Conservation (phyloP, 1,284 basidiomycete species). For the Chiua sp. region DNA sequence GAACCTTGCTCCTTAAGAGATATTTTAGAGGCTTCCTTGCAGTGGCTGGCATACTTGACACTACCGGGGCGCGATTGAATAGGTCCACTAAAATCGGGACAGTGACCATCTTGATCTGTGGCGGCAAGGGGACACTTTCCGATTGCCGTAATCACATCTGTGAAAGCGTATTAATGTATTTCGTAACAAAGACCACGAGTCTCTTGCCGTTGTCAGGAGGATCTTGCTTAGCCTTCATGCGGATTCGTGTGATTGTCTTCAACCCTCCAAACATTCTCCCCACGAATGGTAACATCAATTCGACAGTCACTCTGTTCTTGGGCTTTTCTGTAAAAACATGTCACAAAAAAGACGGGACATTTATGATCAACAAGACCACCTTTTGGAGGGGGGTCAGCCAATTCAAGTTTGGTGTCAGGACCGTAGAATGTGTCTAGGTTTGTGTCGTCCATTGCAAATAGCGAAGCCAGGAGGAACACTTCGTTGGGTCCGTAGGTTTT, state of each 20-base stretch:
- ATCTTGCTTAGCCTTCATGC: neutral
- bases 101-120: neutral
- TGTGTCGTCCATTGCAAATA: conserved; percentile 18
- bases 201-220: conserved; percentile 1
- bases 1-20: conserved; percentile 1
- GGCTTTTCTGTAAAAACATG: neutral
- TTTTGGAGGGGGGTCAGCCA: neutral
- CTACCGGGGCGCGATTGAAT: neutral
- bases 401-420: neutral
- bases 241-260: neutral
- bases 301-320: neutral
- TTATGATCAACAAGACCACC: no score
- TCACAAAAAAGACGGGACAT: no score
- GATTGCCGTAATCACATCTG: conserved; percentile 11
- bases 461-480: conserved; percentile 22
- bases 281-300: conserved; percentile 2
- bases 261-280: neutral
- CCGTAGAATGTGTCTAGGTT: conserved; percentile 6
- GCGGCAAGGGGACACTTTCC: neutral
- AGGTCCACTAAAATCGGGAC: neutral
- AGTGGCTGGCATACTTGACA: conserved; percentile 3
- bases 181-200: neutral
- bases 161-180: neutral
- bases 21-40: conserved; percentile 7
- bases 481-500: conserved; percentile 24